A percentile compares a stretch with the other conserved stretches of the same genome.
Conservation (phyloP, 2,329 filamentous ascomycete genomes). For the Penicillium brasilianum region DNA sequence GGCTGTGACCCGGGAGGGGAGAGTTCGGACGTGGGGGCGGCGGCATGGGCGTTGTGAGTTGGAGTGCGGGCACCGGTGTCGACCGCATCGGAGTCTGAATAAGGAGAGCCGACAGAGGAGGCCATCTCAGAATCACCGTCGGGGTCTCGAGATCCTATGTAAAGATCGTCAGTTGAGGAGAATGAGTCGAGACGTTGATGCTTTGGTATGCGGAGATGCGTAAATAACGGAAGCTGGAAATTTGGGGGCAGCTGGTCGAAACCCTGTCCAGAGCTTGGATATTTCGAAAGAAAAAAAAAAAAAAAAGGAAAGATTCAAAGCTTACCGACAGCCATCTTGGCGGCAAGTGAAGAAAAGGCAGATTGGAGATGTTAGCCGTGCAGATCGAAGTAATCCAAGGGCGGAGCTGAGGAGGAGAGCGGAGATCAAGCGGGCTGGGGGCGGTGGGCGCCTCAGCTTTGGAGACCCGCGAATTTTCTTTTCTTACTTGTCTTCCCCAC, state of each 20-base stretch:
- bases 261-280: not conserved
- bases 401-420: slow-evolving; percentile 7
- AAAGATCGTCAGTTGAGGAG: not conserved
- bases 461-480: slow-evolving; percentile 28
- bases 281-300: too few species aligned
- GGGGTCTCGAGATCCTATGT: slow-evolving; percentile 45
- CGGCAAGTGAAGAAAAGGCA: not conserved
- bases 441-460: slow-evolving; percentile 28
- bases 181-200: not conserved
- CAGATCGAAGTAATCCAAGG: slow-evolving; percentile 5
- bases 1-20: slow-evolving; percentile 61
- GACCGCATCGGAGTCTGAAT: slow-evolving; percentile 45
- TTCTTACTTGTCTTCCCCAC: slow-evolving; percentile 16
- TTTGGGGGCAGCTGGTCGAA: not conserved
- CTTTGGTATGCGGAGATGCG: not conserved
- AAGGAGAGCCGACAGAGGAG: slow-evolving; percentile 50
- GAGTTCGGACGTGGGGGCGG: slow-evolving; percentile 50
- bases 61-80: slow-evolving; percentile 50
- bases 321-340: slow-evolving; percentile 33
- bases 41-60: slow-evolving; percentile 34
- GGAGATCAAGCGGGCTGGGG: slow-evolving; percentile 25
- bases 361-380: slow-evolving; percentile 2
- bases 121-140: slow-evolving; percentile 64
- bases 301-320: not conserved
- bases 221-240: slow-evolving; percentile 11